These are phyloP conservation scores for Xylaria sp. DNA, from an alignment of 2,329 filamentous ascomycete species.

Conservation along the genomic window DNA sequence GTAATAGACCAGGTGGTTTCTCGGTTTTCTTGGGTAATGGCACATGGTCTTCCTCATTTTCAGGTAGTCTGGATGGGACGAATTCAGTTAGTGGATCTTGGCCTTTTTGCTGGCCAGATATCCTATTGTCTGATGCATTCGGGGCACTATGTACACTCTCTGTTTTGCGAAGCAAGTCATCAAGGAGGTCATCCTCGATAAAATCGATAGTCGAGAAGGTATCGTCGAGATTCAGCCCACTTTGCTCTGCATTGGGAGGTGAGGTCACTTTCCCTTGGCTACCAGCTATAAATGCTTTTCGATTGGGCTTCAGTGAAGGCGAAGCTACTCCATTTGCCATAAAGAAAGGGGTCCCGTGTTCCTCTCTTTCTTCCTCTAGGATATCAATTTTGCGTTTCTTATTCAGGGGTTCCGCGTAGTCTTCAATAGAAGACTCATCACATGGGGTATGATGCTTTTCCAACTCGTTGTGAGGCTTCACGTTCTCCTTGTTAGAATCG, in stretches of 20 bases:
- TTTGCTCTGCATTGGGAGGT: neutral
- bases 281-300: neutral
- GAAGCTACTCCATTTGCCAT: neutral
- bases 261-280: neutral
- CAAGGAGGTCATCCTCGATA: slow-evolving; percentile 26
- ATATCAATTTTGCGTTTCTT: slow-evolving; percentile 32
- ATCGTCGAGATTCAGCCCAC: slow-evolving; percentile 4
- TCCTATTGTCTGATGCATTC: neutral
- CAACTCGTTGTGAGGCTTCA: neutral
- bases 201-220: slow-evolving; percentile 29
- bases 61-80: slow-evolving; percentile 25
- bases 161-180: slow-evolving; percentile 23
- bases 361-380: neutral
- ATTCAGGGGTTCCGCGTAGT: slow-evolving; percentile 16
- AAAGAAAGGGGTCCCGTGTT: neutral
- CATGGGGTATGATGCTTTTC: neutral
- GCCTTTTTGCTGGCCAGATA: slow-evolving; percentile 12
- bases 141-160: slow-evolving; percentile 3
- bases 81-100: slow-evolving; percentile 11
- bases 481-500: slow-evolving; percentile 33
- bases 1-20: neutral
- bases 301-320: neutral
- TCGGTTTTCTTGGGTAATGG: slow-evolving; percentile 15
- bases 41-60: neutral
- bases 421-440: neutral